These are phyloP conservation scores for Rasamsonia emersonii DNA, from an alignment of 2,329 filamentous ascomycete genomes.

Conservation along the genomic window DNA sequence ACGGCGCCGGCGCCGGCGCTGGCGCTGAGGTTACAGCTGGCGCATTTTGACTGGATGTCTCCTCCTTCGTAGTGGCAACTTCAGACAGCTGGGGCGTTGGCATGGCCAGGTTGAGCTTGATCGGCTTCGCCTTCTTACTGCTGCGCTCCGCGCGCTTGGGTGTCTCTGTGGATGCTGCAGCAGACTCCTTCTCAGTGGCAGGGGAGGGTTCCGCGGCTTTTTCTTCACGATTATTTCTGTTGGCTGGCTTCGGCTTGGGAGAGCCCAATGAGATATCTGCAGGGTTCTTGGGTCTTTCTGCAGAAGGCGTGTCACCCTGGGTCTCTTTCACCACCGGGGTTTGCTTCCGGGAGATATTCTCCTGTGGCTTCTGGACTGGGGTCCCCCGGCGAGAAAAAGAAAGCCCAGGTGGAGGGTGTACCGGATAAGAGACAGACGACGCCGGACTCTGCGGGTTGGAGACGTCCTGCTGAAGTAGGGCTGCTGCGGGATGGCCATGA, in stretches of 20 bases:
- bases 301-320: constrained; percentile 13
- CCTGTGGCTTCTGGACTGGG: constrained; percentile 19
- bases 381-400: constrained; percentile 22
- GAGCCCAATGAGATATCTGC: constrained; percentile 35
- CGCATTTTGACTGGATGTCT: constrained; percentile 13
- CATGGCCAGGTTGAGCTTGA: constrained; percentile 25
- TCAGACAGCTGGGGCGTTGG: constrained; percentile 14
- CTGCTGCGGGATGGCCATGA: constrained; percentile 30
- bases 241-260: constrained; percentile 26
- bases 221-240: constrained; percentile 17
- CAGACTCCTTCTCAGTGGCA: constrained; percentile 12
- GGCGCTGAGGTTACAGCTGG: constrained; percentile 11
- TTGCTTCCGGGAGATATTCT: constrained; percentile 15
- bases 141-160: constrained; percentile 9
- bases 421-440: constrained; percentile 12
- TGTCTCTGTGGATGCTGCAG: constrained; percentile 7
- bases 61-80: constrained; percentile 14
- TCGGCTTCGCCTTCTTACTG: constrained; percentile 21
- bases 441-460: constrained; percentile 15
- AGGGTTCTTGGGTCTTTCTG: constrained; percentile 20
- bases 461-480: constrained; percentile 17
- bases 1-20: constrained; percentile 11
- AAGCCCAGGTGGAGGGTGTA: constrained; percentile 15
- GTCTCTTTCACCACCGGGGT: constrained; percentile 20
- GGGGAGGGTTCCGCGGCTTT: constrained; percentile 12